Percentiles rank a stretch among this genome's conserved stretches.
Evolutionary conservation across 2,329 filamentous ascomycete genomes (phyloP).

Genomic region (Magnaporthiopsis poae): DNA sequence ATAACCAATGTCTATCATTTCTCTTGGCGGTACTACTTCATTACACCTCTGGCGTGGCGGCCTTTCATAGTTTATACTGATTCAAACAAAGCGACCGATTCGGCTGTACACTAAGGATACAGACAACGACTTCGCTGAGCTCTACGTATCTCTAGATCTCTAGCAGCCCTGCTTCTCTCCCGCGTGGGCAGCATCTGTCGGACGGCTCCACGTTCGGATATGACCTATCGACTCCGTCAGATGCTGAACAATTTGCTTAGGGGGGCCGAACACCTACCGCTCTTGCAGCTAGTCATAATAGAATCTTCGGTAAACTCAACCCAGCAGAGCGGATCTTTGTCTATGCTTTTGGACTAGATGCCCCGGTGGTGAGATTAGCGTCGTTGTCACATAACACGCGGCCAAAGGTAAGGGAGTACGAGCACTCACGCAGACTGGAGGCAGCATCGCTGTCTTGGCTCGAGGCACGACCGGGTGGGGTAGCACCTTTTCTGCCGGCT

Average conservation of each 20-base stretch:
- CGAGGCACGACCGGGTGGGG: slow-evolving; percentile 77
- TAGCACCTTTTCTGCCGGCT: slow-evolving; percentile 24
- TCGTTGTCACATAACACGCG: background rate
- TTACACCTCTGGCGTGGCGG: background rate
- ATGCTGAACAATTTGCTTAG: background rate
- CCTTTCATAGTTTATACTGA: background rate
- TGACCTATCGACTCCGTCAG: slow-evolving; percentile 22
- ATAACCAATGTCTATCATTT: background rate
- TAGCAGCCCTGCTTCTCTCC: slow-evolving; percentile 9
- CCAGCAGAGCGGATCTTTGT: slow-evolving; percentile 80
- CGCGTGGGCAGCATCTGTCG: slow-evolving; percentile 26
- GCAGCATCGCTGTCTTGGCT: slow-evolving; percentile 71
- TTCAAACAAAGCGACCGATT: background rate
- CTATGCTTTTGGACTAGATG: slow-evolving; percentile 64
- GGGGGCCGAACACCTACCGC: slow-evolving; percentile 50
- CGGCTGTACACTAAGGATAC: background rate
- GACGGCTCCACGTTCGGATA: slow-evolving; percentile 33
- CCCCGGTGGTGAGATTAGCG: slow-evolving; percentile 10
- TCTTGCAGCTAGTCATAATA: slow-evolving; percentile 85
- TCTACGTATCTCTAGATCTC: background rate
- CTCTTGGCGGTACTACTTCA: background rate
- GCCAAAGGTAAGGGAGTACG: slow-evolving; percentile 1
- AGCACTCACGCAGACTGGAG: slow-evolving; percentile 70
- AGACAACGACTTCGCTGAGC: background rate
- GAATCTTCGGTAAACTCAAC: slow-evolving; percentile 87